Conservation (phyloP, 805 yeast species). For the Sugiyamaella qingdaonensis region DNA sequence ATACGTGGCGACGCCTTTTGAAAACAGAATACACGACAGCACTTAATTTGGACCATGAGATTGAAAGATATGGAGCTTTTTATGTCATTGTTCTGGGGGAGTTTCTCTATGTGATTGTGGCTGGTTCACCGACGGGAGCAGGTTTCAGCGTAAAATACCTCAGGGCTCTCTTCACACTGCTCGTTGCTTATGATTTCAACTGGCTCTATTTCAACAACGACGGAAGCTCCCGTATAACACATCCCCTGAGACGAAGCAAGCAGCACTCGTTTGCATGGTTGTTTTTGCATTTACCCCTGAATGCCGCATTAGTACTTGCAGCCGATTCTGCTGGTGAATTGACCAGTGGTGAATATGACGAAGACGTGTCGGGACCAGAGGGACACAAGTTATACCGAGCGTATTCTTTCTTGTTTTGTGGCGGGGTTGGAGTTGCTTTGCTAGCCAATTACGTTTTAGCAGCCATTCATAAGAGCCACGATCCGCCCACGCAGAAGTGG, state of each 20-base stretch:
- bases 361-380: constrained; percentile 9
- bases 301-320: constrained; percentile 45
- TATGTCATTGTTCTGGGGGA: constrained; percentile 65
- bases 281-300: constrained; percentile 47
- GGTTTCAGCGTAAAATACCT: constrained; percentile 44
- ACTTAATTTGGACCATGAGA: constrained; percentile 61
- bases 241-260: constrained; percentile 50
- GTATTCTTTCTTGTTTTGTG: constrained; percentile 43
- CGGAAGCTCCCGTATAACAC: constrained; percentile 45
- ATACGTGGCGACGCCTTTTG: constrained; percentile 40
- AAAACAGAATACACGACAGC: constrained; percentile 52
- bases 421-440: constrained; percentile 48
- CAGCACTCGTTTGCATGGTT: constrained; percentile 45
- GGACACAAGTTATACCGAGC: neutral
- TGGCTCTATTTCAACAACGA: constrained; percentile 57
- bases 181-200: constrained; percentile 46
- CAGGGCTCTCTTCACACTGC: constrained; percentile 46
- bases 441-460: constrained; percentile 40
- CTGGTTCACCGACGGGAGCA: constrained; percentile 43
- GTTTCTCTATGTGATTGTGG: constrained; percentile 51
- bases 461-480: constrained; percentile 42
- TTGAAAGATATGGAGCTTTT: constrained; percentile 55
- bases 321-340: constrained; percentile 59
- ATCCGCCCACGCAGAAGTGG: constrained; percentile 34
- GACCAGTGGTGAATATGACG: constrained; percentile 31